These are phyloP conservation scores for Dactylella cylindrospora DNA, from an alignment of 2,329 filamentous ascomycete species.

Conservation along the genomic window DNA sequence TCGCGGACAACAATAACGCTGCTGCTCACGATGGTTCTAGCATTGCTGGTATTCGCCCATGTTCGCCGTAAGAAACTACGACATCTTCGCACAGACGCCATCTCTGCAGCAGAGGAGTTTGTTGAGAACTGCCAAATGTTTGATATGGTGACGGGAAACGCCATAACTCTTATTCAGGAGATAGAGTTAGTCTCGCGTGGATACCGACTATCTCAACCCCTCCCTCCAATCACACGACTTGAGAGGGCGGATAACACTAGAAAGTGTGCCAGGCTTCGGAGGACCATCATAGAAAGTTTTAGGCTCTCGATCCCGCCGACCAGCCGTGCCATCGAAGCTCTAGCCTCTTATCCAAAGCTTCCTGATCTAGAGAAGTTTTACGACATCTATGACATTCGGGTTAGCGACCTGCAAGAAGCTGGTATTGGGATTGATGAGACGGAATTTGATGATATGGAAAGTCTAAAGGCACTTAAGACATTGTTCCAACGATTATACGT, in stretches of 20 bases:
- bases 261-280: constrained; percentile 77
- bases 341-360: constrained; percentile 74
- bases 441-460: constrained; percentile 74
- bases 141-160: constrained; percentile 73
- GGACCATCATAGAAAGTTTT: constrained; percentile 70
- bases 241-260: constrained; percentile 78
- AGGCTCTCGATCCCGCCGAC: constrained; percentile 70
- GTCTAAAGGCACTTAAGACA: constrained; percentile 76
- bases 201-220: constrained; percentile 84
- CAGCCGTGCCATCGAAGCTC: constrained; percentile 66
- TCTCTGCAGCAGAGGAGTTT: constrained; percentile 68
- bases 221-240: constrained; percentile 83
- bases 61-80: constrained; percentile 78
- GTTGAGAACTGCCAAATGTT: constrained; percentile 76
- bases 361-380: constrained; percentile 88
- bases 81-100: constrained; percentile 71
- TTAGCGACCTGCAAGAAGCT: constrained; percentile 71
- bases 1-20: constrained; percentile 58
- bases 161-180: constrained; percentile 82
- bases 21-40: constrained; percentile 59
- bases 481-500: constrained; percentile 78
- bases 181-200: constrained; percentile 93
- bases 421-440: constrained; percentile 62
- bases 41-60: constrained; percentile 68
- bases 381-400: constrained; percentile 80